phyloP scores from a whole-genome alignment of 345 rosid species.

The Eucalyptus decipiens region DNA sequence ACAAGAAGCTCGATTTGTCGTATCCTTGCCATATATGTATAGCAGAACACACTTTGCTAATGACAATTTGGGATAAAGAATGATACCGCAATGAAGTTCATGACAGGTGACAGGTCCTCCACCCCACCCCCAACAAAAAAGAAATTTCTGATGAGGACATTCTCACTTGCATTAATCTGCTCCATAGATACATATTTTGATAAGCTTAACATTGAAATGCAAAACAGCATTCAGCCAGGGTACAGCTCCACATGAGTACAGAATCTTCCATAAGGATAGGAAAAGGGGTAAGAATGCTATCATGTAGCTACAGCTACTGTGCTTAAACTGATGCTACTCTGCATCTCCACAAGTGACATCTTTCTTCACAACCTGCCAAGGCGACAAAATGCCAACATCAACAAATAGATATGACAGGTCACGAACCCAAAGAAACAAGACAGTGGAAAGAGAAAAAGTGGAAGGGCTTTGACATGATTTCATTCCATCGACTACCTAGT shows the following conservation, averaged over 20 bases:
- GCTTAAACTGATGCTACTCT: background rate
- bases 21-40: background rate
- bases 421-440: background rate
- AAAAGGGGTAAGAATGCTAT: background rate
- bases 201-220: background rate
- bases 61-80: background rate
- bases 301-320: background rate
- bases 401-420: background rate
- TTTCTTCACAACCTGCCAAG: constrained; percentile 49
- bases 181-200: background rate
- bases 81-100: background rate
- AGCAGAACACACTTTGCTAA: background rate
- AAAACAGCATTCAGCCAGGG: background rate
- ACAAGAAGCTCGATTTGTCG: background rate
- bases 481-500: background rate
- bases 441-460: background rate
- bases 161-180: background rate
- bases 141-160: background rate
- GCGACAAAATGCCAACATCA: background rate
- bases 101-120: background rate
- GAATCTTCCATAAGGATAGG: background rate
- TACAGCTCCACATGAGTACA: background rate
- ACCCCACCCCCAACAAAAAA: background rate
- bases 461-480: background rate
- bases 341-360: constrained; percentile 23